Conservation (phyloP, 768 basidiomycete genomes). For the Kwoniella heveanensis region DNA sequence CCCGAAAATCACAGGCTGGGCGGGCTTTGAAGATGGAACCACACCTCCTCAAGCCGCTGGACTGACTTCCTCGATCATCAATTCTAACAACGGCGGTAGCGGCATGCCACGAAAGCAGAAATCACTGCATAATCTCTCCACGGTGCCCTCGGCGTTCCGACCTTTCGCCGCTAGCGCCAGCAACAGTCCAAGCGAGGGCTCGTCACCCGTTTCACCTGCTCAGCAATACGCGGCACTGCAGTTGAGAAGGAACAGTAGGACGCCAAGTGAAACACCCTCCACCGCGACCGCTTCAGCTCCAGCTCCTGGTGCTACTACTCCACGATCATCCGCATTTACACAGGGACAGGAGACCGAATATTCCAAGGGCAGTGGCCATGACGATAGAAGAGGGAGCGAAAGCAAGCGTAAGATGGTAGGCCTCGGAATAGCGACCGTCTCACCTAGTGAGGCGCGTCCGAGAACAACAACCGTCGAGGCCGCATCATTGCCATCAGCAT, state of each 20-base stretch:
- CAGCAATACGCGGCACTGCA: background rate
- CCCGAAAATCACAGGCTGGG: slow-evolving; percentile 13
- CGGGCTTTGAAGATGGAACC: slow-evolving; percentile 18
- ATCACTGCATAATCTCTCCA: slow-evolving; percentile 12
- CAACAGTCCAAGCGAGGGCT: background rate
- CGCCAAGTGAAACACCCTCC: background rate
- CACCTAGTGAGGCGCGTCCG: background rate
- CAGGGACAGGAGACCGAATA: background rate
- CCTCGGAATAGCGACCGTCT: background rate
- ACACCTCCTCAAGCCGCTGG: slow-evolving; percentile 8
- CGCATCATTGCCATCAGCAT: background rate
- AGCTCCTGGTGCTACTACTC: background rate
- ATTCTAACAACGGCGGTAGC: background rate
- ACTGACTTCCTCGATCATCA: background rate
- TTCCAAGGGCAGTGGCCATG: background rate
- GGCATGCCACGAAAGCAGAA: slow-evolving; percentile 17
- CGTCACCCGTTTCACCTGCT: background rate
- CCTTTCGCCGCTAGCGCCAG: slow-evolving; percentile 7
- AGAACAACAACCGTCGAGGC: background rate
- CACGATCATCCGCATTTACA: background rate
- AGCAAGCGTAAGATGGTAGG: background rate
- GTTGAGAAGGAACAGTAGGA: background rate
- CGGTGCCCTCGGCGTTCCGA: slow-evolving; percentile 11
- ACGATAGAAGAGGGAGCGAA: slow-evolving; percentile 2
- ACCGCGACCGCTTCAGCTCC: background rate